Evolutionary conservation across 768 basidiomycete species (phyloP), one percentile per base, ranked within the genome.

Genomic region (Termitomyces eurrhizus): DNA sequence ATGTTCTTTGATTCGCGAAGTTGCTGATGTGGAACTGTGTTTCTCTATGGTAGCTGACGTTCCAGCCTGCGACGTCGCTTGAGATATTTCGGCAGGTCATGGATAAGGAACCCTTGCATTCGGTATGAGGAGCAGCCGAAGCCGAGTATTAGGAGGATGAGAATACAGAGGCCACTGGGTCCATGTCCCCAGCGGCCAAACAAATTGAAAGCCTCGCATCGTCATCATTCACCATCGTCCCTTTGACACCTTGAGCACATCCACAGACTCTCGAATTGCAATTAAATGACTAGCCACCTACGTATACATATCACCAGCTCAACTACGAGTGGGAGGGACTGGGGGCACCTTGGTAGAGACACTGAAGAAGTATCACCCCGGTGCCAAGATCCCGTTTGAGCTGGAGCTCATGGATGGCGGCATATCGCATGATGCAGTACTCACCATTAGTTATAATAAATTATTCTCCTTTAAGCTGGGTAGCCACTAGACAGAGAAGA

Each of bases 191-290:
- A n/a, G n/a, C n/a, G n/a, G n/a, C n/a, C n/a, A n/a, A 62, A 33
- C 56, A 58, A 13, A 57, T 79, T 33, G 87, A 88, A 29, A 78
- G 84, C 18, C 74, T 88, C 59, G 85, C 87, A 0, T 90, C 88
- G 2, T 90, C 88, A 0, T 89, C 89, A 4, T 89, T 87, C 1
- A 89, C 88, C 14, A 78, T 89, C 60, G 76, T 86, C 5, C 88
- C 89, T 3, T 82, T 88, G 2, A 90, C 89, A 2, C 87, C 90
- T 14, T 84, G 82, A 66, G 77, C 85, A 14, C 73, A 72, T 26
- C 55, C 69, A n/a, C 67, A 69, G 29, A 58, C 65, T 5, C 71
- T 76, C 4, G 39, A 41, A 14, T 24, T 24, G 21, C 76, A 78
- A 46, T 72, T 65, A 62, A 66, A 67, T 46, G 90, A 92, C 63